phyloP scores from a whole-genome alignment of 495 filamentous ascomycete genomes.

The Cercophora samala region DNA sequence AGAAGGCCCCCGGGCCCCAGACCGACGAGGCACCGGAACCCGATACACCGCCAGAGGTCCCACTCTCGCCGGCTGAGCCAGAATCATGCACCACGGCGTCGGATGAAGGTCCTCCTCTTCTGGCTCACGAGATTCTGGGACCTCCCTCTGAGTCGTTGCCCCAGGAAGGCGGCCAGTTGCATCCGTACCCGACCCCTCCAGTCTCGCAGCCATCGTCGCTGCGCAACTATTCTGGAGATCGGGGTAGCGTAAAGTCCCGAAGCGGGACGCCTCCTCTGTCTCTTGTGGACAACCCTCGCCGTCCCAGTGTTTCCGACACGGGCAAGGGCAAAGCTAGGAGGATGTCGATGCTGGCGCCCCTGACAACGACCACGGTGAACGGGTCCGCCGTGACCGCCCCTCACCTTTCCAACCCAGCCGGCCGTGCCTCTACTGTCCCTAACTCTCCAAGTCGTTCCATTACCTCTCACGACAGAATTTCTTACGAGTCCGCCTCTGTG shows the following conservation, averaged over 20 bases:
- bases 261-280: slow-evolving; percentile 26
- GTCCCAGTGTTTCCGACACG: slow-evolving; percentile 43
- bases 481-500: slow-evolving; percentile 56
- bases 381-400: slow-evolving; percentile 63
- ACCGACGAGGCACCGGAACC: slow-evolving; percentile 36
- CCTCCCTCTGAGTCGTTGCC: slow-evolving; percentile 33
- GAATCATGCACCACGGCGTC: slow-evolving; percentile 26
- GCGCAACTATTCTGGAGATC: slow-evolving; percentile 46
- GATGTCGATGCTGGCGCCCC: slow-evolving; percentile 53
- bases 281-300: slow-evolving; percentile 32
- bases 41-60: slow-evolving; percentile 25
- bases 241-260: slow-evolving; percentile 42
- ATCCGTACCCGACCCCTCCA: slow-evolving; percentile 57
- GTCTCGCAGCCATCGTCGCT: slow-evolving; percentile 54
- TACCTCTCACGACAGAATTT: slow-evolving; percentile 51
- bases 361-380: slow-evolving; percentile 60
- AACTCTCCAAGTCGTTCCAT: slow-evolving; percentile 51
- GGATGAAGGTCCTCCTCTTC: slow-evolving; percentile 50
- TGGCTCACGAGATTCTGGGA: slow-evolving; percentile 47
- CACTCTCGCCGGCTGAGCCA: slow-evolving; percentile 26
- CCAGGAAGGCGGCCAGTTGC: slow-evolving; percentile 34
- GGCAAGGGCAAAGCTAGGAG: slow-evolving; percentile 45
- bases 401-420: slow-evolving; percentile 73
- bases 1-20: slow-evolving; percentile 33
- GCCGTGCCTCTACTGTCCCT: slow-evolving; percentile 53